Evolutionary conservation across 1,284 basidiomycete genomes (phyloP).

Genomic region (Irpex rosettiformis): DNA sequence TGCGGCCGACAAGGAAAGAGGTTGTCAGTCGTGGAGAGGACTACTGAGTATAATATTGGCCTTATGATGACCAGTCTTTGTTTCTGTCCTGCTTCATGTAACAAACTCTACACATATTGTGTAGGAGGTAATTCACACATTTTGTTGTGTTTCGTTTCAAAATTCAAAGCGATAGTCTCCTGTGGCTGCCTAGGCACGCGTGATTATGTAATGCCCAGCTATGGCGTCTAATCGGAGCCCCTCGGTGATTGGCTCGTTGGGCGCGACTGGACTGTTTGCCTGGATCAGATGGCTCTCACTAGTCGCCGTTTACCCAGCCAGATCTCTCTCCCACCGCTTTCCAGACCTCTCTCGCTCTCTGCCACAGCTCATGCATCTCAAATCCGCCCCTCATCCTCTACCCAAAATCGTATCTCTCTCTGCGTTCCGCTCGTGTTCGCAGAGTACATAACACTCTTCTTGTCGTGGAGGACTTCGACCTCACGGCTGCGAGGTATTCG

Average conservation of each 20-base stretch:
- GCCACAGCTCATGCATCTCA: background rate
- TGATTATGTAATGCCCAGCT: background rate
- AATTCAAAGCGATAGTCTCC: no score
- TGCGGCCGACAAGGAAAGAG: constrained; percentile 86
- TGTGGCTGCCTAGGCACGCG: no score
- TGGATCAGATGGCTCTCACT: no score
- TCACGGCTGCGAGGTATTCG: background rate
- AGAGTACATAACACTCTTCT: background rate
- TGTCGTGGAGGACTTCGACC: background rate
- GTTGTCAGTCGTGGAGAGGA: constrained; percentile 94
- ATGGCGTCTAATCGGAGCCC: background rate
- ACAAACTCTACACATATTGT: no score
- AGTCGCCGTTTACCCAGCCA: no score
- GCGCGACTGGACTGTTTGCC: background rate
- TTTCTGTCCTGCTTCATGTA: background rate
- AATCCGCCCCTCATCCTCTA: background rate
- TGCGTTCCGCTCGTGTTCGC: background rate
- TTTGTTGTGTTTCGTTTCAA: no score
- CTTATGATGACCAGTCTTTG: background rate
- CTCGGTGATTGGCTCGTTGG: background rate
- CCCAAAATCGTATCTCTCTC: background rate
- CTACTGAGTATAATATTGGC: constrained; percentile 41
- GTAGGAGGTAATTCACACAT: no score
- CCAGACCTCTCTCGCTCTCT: background rate
- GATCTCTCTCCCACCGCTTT: background rate